phyloP scores from a whole-genome alignment of 108 stramenopile genomes.

The Cyclotella cryptica region DNA sequence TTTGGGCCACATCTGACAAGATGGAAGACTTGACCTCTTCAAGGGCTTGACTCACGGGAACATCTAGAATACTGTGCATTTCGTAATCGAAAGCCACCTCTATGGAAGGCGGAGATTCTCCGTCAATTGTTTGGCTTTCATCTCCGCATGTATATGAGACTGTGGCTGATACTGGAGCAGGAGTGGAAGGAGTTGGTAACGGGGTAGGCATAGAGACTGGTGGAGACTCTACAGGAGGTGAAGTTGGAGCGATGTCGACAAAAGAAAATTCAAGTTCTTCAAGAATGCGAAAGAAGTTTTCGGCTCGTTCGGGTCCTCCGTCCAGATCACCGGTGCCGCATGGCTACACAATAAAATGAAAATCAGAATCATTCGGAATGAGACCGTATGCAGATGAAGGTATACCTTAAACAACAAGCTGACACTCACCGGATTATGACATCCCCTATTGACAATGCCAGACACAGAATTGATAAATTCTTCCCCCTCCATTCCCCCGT shows the following conservation, averaged over 20 bases:
- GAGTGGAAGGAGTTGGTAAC: slow-evolving; percentile 13
- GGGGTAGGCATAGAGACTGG: not conserved
- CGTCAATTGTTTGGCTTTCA: not conserved
- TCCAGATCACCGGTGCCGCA: slow-evolving; percentile 55
- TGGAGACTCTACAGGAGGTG: not conserved
- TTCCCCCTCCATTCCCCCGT: slow-evolving; percentile 49
- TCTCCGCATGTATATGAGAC: slow-evolving; percentile 17
- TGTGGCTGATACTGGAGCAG: slow-evolving; percentile 5
- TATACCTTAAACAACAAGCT: not conserved
- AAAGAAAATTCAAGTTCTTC: slow-evolving; percentile 50
- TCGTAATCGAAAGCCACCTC: slow-evolving; percentile 51
- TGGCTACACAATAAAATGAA: slow-evolving; percentile 1
- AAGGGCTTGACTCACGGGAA: slow-evolving; percentile 35
- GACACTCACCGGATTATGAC: slow-evolving; percentile 49
- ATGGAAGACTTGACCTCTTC: slow-evolving; percentile 41
- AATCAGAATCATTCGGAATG: not conserved
- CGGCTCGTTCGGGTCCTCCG: slow-evolving; percentile 66
- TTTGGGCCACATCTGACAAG: slow-evolving; percentile 39
- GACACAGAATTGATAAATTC: slow-evolving; percentile 51
- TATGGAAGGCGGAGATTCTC: slow-evolving; percentile 15
- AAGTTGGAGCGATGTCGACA: slow-evolving; percentile 17
- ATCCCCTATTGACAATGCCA: slow-evolving; percentile 57
- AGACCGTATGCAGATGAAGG: not conserved
- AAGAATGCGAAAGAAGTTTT: slow-evolving; percentile 65
- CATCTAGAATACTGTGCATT: slow-evolving; percentile 38